Conservation (phyloP, 164 flowering plant genomes). For the Berberis thunbergii region DNA sequence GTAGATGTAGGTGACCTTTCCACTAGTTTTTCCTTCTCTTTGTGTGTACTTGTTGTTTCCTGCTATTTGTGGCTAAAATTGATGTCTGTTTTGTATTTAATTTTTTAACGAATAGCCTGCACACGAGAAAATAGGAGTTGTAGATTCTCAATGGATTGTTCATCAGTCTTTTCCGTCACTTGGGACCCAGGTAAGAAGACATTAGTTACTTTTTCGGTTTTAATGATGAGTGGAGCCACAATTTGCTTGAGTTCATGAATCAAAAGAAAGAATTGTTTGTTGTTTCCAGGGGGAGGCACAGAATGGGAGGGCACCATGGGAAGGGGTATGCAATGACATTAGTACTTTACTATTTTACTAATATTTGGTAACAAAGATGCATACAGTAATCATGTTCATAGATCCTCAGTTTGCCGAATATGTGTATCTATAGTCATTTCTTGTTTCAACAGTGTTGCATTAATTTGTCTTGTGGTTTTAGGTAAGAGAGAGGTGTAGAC, state of each 20-base stretch:
- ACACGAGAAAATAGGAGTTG: slow-evolving; percentile 93
- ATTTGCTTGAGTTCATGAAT: neutral
- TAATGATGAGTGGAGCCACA: neutral
- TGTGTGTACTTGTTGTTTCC: neutral
- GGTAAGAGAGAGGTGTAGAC: slow-evolving; percentile 83
- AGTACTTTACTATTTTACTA: neutral
- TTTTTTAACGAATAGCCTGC: slow-evolving; percentile 51
- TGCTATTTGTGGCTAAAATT: slow-evolving; percentile 1
- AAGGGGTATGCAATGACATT: slow-evolving; percentile 43
- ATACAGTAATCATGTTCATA: no score
- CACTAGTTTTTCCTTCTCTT: neutral
- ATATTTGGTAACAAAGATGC: neutral
- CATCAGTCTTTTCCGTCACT: slow-evolving; percentile 83
- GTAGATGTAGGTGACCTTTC: slow-evolving; percentile 49
- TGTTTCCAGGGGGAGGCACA: slow-evolving; percentile 45
- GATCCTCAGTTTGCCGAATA: no score
- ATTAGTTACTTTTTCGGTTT: neutral
- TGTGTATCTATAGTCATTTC: no score
- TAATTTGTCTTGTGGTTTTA: slow-evolving; percentile 13
- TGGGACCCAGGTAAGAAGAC: slow-evolving; percentile 66
- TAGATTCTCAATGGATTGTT: slow-evolving; percentile 92
- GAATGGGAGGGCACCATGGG: slow-evolving; percentile 64
- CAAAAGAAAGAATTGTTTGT: neutral
- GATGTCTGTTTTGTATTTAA: neutral
- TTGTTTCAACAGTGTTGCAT: no score